Base-by-base conservation (phyloP, 2,329 filamentous ascomycete species). In the Penicillium hordei region DNA sequence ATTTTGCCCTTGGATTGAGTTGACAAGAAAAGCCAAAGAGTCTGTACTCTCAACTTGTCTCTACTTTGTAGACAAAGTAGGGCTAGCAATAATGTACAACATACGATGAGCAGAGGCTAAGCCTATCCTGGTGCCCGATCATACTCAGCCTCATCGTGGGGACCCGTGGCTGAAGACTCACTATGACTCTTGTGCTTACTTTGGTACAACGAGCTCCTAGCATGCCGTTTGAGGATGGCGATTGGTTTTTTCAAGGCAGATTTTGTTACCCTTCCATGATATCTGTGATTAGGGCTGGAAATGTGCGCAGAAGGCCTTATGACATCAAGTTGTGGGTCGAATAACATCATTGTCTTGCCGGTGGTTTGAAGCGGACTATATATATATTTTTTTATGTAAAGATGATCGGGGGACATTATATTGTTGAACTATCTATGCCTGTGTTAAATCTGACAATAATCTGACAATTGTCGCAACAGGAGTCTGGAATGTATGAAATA, bases 311-410 rank as follows among this genome's bases (percentile, higher is more conserved):
- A 44, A 43, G n/a, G 17, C 29, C n/a, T n/a, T 43, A 53, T 57
- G 55, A 57, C 55, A 57, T 57, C 55, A 57, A 43, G 13, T 31
- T 51, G 53, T 57, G 55, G 55, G 55, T 53, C 55, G 10, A 48
- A 13, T 27, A 34, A 33, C 27, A 52, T 42, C 48, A 48, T 53
- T 39, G 36, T 51, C 23, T 44, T 43, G 36, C n/a, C 1, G 13
- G 31, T 13, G 15, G 29, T 19, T 27, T 49, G 4, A 23, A 25
- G 27, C 6, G 27, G 27, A n/a, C 19, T 43, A 23, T 25, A 29
- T 19, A 2, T 25, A 5, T 17, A 17, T 25, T 8, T 10, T 10
- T 12, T 10, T 36, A n/a, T 25, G 13, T n/a, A 5, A 0, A 25
- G 12, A 13, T 48, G 8, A n/a, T 19, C 1, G 3, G 31, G 19